Evolutionary conservation across 2,329 filamentous ascomycete species (phyloP), one percentile per base, ranked within the genome.

Genomic region (Orbilia javanica): DNA sequence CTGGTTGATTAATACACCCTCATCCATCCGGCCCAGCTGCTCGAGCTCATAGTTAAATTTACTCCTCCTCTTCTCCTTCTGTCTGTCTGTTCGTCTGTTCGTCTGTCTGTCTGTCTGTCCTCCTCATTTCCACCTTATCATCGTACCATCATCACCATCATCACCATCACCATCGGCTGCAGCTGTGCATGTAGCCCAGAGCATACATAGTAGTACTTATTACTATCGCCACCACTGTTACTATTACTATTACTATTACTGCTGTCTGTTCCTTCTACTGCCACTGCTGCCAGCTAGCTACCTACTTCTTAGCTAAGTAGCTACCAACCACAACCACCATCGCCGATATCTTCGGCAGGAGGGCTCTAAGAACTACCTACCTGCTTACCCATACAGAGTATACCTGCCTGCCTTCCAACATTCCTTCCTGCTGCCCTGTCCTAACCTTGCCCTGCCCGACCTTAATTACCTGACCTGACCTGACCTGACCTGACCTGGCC

Each of bases 51-150:
- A 39, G 36, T 39, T 22, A 46, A 46, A 46, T 18, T 20, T n/a
- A n/a, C 42, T 46, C 8, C 46, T 50, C 20, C 18, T 36, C 29
- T 13, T 13, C 31, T 8, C 15, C 29, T 13, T 36, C 46, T 1
- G n/a, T n/a, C n/a, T n/a, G n/a, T n/a, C n/a, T 44, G 8, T 15
- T 44, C 8, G 8, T n/a, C 39, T 44, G 13, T n/a, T 44, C 42
- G 13, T 44, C 42, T n/a, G n/a, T n/a, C n/a, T n/a, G n/a, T n/a
- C n/a, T n/a, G n/a, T n/a, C n/a, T n/a, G n/a, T 15, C 36, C 36
- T 39, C 52, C 20, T 57, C 52, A 57, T 57, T 57, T 15, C 55
- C 55, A 25, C 55, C 18, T 60, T 34, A 39, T 60, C 55, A 42
- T 42, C 34, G 27, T 39, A 60, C 55, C 55, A 42, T 60, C 31